These are phyloP conservation scores for Ophiosphaerella herpotricha DNA, from an alignment of 2,329 filamentous ascomycete species.

Conservation along the genomic window DNA sequence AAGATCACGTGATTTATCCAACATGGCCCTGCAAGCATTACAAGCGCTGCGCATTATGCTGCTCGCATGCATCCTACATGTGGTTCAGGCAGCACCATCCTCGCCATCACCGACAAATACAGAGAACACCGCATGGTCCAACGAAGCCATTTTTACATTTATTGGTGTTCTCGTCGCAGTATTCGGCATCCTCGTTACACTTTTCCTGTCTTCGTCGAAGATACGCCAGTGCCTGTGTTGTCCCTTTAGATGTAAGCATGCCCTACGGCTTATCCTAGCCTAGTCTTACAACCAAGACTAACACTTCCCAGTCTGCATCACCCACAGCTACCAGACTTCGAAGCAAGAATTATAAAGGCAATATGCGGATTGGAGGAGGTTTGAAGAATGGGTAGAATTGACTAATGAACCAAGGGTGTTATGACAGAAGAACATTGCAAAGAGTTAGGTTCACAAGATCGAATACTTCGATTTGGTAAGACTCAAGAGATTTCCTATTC, in stretches of 20 bases:
- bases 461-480: too few species aligned
- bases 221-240: not conserved
- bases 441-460: too few species aligned
- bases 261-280: not conserved
- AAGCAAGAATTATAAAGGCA: not conserved
- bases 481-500: too few species aligned
- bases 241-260: not conserved
- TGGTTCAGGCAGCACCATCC: not conserved
- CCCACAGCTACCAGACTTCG: not conserved
- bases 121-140: not conserved
- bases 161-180: not conserved
- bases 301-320: not conserved
- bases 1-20: too few species aligned
- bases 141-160: not conserved
- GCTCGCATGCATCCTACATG: not conserved
- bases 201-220: not conserved
- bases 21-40: too few species aligned
- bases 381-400: constrained; percentile 2
- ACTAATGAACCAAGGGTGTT: not conserved
- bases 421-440: not conserved
- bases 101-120: not conserved
- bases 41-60: too few species aligned
- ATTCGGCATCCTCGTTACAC: not conserved
- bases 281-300: not conserved
- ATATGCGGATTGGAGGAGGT: not conserved